Percentiles rank a stretch among this genome's conserved stretches.
These are phyloP conservation scores for Wickerhamomyces sp. DNA, from an alignment of 1,139 yeast genomes.

Conservation along the genomic window DNA sequence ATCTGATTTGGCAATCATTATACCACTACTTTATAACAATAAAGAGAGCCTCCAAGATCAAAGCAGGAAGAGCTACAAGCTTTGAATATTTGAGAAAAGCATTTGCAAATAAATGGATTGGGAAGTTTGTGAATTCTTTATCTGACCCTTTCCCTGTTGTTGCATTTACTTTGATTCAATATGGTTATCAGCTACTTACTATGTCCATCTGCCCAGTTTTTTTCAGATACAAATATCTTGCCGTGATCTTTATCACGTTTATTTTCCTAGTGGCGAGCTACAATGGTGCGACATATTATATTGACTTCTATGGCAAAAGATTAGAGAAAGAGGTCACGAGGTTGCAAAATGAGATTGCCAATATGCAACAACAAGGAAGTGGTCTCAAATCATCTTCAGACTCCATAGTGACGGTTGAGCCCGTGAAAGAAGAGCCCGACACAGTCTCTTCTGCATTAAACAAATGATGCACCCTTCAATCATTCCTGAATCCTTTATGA, in stretches of 20 bases:
- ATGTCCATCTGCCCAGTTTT: slow-evolving; percentile 89
- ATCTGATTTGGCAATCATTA: slow-evolving; percentile 84
- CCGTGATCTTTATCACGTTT: slow-evolving; percentile 60
- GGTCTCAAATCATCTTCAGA: no score
- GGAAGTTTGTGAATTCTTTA: slow-evolving; percentile 73
- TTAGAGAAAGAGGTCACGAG: slow-evolving; percentile 76
- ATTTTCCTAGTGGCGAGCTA: slow-evolving; percentile 78
- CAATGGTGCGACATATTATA: slow-evolving; percentile 92
- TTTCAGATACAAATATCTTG: slow-evolving; percentile 64
- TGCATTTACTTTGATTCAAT: slow-evolving; percentile 84
- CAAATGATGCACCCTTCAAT: no score
- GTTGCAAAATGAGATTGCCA: slow-evolving; percentile 63
- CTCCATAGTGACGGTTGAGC: no score
- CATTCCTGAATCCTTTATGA: no score
- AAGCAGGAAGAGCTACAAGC: slow-evolving; percentile 81
- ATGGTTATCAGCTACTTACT: slow-evolving; percentile 78
- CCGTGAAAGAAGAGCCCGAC: not conserved
- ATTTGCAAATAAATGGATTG: slow-evolving; percentile 59
- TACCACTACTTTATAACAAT: slow-evolving; percentile 93
- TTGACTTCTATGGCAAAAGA: slow-evolving; percentile 85
- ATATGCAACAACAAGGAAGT: slow-evolving; percentile 44
- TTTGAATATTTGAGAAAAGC: slow-evolving; percentile 78
- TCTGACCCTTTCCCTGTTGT: slow-evolving; percentile 83
- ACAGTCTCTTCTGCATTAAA: no score
- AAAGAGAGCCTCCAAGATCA: slow-evolving; percentile 71